Conservation (phyloP, 805 yeast species). For the Lipomyces japonicus region DNA sequence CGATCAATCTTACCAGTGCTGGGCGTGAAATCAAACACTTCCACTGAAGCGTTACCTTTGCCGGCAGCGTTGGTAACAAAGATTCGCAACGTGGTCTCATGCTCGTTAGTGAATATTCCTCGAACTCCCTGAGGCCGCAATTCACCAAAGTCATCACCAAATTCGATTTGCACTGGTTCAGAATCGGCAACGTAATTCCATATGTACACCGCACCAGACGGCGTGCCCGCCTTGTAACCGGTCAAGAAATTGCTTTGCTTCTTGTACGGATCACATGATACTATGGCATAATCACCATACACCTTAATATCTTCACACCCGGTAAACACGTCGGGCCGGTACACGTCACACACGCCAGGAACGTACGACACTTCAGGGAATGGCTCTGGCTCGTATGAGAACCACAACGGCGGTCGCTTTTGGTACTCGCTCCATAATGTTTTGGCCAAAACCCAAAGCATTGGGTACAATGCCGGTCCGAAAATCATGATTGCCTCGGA, state of each 20-base stretch:
- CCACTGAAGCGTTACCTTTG: constrained; percentile 26
- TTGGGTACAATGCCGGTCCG: constrained; percentile 26
- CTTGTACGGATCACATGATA: constrained; percentile 27
- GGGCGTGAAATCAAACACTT: constrained; percentile 20
- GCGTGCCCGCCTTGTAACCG: constrained; percentile 15
- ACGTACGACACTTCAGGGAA: constrained; percentile 25
- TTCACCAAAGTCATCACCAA: constrained; percentile 23
- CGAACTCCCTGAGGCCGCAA: constrained; percentile 26
- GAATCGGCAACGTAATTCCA: constrained; percentile 26
- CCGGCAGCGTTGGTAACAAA: constrained; percentile 24
- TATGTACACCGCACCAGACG: constrained; percentile 22
- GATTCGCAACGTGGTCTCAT: constrained; percentile 9
- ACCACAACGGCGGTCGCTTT: constrained; percentile 27
- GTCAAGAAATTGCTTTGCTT: constrained; percentile 23
- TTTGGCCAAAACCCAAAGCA: constrained; percentile 26
- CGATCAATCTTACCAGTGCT: constrained; percentile 8
- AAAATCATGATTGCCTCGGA: constrained; percentile 18
- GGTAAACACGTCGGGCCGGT: constrained; percentile 18
- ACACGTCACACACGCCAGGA: constrained; percentile 16
- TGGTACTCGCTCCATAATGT: constrained; percentile 24
- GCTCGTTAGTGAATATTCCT: constrained; percentile 5
- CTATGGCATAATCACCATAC: constrained; percentile 24
- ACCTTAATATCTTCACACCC: constrained; percentile 26
- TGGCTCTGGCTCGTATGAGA: constrained; percentile 23
- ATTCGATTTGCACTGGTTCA: constrained; percentile 11